Evolutionary conservation across 768 basidiomycete species (phyloP).

Genomic region (Sarcodon sp.): DNA sequence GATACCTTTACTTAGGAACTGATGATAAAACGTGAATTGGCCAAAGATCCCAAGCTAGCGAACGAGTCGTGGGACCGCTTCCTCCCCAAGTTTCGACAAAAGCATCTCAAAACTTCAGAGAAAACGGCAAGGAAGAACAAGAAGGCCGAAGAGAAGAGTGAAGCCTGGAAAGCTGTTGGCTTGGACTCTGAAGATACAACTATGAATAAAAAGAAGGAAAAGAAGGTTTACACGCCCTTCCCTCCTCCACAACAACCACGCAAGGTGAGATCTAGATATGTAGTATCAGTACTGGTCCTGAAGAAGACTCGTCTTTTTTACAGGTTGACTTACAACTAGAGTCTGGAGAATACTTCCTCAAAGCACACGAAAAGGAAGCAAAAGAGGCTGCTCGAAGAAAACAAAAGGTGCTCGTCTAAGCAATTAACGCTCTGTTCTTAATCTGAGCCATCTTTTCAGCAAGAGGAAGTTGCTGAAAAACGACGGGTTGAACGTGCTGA

Average conservation of each 20-base stretch:
- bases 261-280: conserved; percentile 42
- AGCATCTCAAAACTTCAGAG: conserved; percentile 86
- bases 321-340: conserved; percentile 91
- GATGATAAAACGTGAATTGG: conserved; percentile 95
- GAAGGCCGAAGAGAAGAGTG: conserved; percentile 40
- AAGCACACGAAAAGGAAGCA: conserved; percentile 73
- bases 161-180: conserved; percentile 56
- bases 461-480: conserved; percentile 62
- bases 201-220: conserved; percentile 42
- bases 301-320: not conserved
- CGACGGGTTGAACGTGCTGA: conserved; percentile 74
- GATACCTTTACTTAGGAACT: conserved; percentile 52
- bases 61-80: conserved; percentile 96
- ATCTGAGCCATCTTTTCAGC: conserved; percentile 27
- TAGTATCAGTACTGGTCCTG: not conserved
- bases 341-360: conserved; percentile 97
- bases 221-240: conserved; percentile 98
- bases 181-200: conserved; percentile 24
- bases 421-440: conserved; percentile 1
- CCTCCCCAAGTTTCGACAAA: conserved; percentile 89
- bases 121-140: conserved; percentile 90
- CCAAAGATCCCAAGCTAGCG: conserved; percentile 94
- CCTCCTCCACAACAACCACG: conserved; percentile 89
- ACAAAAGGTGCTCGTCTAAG: conserved; percentile 45
- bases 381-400: conserved; percentile 58